A percentile compares a stretch with the other conserved stretches of the same genome.
These are phyloP conservation scores for Alternaria sp. DNA, from an alignment of 2,329 filamentous ascomycete species.

Conservation along the genomic window DNA sequence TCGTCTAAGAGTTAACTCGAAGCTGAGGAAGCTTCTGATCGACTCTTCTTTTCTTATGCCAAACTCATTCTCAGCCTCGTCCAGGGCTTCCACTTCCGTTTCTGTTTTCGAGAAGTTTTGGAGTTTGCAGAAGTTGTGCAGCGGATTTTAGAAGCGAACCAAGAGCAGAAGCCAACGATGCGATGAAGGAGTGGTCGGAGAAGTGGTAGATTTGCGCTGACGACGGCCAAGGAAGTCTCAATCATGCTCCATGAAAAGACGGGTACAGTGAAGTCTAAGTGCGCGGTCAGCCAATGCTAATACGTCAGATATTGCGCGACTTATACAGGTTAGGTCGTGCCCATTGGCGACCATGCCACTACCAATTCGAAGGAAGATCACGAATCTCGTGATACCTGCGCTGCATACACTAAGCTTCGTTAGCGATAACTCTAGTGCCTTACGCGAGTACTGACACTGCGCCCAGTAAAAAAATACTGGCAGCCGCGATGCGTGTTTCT, in stretches of 20 bases:
- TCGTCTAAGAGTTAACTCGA: neutral
- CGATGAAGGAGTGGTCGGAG: slow-evolving; percentile 1
- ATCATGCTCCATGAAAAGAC: slow-evolving; percentile 4
- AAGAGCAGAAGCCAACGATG: neutral
- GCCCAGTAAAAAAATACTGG: slow-evolving; percentile 6
- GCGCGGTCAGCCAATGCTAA: neutral
- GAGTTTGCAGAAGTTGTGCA: neutral
- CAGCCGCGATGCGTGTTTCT: slow-evolving; percentile 2
- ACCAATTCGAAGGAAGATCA: neutral
- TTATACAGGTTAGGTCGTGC: neutral
- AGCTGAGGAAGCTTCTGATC: neutral
- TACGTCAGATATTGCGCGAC: neutral
- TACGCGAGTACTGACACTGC: neutral
- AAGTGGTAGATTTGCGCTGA: slow-evolving; percentile 1
- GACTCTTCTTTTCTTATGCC: neutral
- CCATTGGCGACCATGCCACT: neutral
- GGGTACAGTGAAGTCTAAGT: neutral
- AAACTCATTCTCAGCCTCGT: neutral
- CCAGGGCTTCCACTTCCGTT: neutral
- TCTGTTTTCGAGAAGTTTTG: neutral
- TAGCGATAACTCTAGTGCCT: neutral
- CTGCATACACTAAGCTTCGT: neutral
- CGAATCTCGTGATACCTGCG: neutral
- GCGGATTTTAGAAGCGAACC: neutral
- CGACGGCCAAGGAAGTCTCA: neutral